Percentiles rank a stretch among this genome's conserved stretches.
Evolutionary conservation across 2,329 filamentous ascomycete species (phyloP).

Genomic region (Fusarium temperatum): DNA sequence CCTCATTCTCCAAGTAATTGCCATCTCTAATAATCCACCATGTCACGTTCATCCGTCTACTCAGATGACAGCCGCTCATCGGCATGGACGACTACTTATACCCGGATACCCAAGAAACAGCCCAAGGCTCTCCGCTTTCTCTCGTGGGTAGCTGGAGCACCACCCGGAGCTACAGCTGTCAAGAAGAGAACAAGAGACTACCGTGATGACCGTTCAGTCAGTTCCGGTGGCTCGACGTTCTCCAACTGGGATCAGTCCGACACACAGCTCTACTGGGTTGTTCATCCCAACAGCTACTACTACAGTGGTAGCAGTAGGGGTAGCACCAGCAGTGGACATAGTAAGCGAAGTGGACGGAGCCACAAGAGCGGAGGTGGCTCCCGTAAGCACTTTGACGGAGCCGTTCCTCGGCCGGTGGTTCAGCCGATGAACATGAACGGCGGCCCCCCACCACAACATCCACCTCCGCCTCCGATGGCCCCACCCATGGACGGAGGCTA

Average conservation of each 20-base stretch:
- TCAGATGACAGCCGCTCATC: conserved; percentile 39
- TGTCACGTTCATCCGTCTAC: conserved; percentile 34
- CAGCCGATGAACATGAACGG: conserved; percentile 28
- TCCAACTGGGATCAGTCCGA: conserved; percentile 37
- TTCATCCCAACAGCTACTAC: conserved; percentile 23
- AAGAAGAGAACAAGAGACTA: conserved; percentile 43
- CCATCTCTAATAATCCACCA: not conserved
- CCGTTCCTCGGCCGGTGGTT: conserved; percentile 30
- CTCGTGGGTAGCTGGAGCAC: conserved; percentile 42
- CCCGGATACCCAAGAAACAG: conserved; percentile 39
- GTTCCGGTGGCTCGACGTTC: conserved; percentile 31
- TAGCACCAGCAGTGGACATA: conserved; percentile 28
- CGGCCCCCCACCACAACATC: conserved; percentile 20
- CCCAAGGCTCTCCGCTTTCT: conserved; percentile 38
- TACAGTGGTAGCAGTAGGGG: conserved; percentile 24
- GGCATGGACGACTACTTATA: conserved; percentile 39
- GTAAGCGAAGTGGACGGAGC: conserved; percentile 29
- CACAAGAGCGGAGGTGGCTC: conserved; percentile 28
- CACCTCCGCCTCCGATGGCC: conserved; percentile 23
- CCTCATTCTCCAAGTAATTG: conserved; percentile 10
- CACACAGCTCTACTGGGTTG: conserved; percentile 41
- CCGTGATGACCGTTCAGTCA: conserved; percentile 36
- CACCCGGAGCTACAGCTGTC: conserved; percentile 33
- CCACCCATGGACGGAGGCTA: conserved; percentile 34
- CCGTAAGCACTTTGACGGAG: conserved; percentile 40